Evolutionary conservation across 2,329 filamentous ascomycete species (phyloP).

Genomic region (Blastomyces emzantsi): DNA sequence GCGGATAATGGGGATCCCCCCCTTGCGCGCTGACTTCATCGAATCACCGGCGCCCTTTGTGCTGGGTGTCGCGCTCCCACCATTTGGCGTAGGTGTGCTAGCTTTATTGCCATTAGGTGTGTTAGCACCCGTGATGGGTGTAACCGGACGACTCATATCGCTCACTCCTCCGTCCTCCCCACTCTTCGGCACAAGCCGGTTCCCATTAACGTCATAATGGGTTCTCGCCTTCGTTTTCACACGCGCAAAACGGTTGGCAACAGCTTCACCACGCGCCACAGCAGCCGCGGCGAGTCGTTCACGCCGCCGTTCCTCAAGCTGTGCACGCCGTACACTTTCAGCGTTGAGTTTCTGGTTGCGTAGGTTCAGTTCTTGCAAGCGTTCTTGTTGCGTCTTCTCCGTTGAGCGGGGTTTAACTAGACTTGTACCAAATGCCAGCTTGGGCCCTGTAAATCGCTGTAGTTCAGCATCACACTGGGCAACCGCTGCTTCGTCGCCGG

Average conservation of each 20-base stretch:
- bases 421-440: conserved; percentile 63
- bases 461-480: conserved; percentile 43
- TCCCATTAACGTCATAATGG: conserved; percentile 53
- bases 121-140: conserved; percentile 42
- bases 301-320: conserved; percentile 67
- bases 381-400: conserved; percentile 62
- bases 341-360: conserved; percentile 75
- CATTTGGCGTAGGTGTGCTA: conserved; percentile 48
- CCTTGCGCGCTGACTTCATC: conserved; percentile 33
- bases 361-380: conserved; percentile 71
- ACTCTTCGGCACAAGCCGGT: conserved; percentile 30
- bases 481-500: conserved; percentile 53
- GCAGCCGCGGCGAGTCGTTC: conserved; percentile 53
- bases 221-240: conserved; percentile 60
- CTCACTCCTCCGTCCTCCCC: conserved; percentile 15
- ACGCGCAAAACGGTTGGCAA: conserved; percentile 48
- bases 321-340: conserved; percentile 85
- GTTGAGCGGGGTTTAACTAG: conserved; percentile 49
- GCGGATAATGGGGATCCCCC: conserved; percentile 58
- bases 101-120: conserved; percentile 48
- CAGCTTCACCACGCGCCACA: conserved; percentile 54
- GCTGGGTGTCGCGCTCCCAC: conserved; percentile 28
- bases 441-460: conserved; percentile 43
- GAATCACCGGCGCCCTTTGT: conserved; percentile 21
- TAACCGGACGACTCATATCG: conserved; percentile 40